Conservation (phyloP, 306 rosid species). For the Argentina anserina region DNA sequence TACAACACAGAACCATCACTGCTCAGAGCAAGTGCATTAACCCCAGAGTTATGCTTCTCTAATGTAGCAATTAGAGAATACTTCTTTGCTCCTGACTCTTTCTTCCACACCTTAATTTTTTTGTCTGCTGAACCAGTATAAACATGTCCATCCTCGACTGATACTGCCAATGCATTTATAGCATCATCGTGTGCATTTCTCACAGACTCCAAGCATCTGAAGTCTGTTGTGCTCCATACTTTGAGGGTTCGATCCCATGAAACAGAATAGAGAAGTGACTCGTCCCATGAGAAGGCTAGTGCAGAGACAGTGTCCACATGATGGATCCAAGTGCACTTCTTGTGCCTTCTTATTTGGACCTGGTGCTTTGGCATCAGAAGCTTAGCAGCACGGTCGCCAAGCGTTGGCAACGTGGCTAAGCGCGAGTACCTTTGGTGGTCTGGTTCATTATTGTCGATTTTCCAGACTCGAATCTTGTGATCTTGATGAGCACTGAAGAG, state of each 20-base stretch:
- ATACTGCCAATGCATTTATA: constrained; percentile 57
- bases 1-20: constrained; percentile 52
- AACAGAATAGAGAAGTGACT: constrained; percentile 60
- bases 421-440: constrained; percentile 45
- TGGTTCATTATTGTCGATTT: constrained; percentile 25
- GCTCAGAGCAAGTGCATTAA: constrained; percentile 74
- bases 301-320: constrained; percentile 88
- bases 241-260: constrained; percentile 93
- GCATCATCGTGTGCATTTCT: constrained; percentile 81
- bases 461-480: constrained; percentile 86
- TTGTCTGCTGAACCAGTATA: constrained; percentile 89
- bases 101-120: constrained; percentile 77
- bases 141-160: constrained; percentile 53
- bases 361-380: constrained; percentile 60
- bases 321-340: constrained; percentile 81
- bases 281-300: constrained; percentile 66
- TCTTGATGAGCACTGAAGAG: constrained; percentile 91
- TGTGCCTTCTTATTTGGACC: constrained; percentile 75
- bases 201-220: constrained; percentile 75
- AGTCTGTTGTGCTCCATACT: constrained; percentile 72
- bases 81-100: constrained; percentile 40
- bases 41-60: constrained; percentile 73
- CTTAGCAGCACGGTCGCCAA: constrained; percentile 57
- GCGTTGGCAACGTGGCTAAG: constrained; percentile 76
- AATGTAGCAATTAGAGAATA: constrained; percentile 43